Conservation (phyloP, 805 yeast genomes). For the Starmerella stellata region DNA sequence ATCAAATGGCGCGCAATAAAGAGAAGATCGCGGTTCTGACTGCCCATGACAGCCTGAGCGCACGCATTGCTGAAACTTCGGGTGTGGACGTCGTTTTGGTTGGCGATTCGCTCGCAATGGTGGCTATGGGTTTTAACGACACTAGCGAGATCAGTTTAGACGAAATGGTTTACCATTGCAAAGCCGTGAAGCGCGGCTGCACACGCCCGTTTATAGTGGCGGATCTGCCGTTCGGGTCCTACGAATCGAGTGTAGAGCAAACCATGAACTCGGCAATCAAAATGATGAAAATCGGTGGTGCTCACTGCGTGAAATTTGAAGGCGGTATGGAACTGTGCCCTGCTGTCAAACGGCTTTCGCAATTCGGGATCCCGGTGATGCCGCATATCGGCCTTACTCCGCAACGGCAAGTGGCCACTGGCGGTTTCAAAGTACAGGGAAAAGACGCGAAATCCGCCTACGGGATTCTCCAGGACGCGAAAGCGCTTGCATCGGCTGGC, state of each 20-base stretch:
- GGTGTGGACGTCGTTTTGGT: conserved; percentile 54
- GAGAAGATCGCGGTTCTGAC: conserved; percentile 47
- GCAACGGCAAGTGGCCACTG: conserved; percentile 55
- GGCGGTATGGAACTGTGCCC: conserved; percentile 46
- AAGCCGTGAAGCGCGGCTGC: conserved; percentile 60
- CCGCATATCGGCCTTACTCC: conserved; percentile 92
- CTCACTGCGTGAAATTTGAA: conserved; percentile 68
- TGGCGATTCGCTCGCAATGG: conserved; percentile 92
- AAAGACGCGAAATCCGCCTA: conserved; percentile 34
- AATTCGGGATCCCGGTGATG: conserved; percentile 69
- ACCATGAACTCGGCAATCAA: conserved; percentile 43
- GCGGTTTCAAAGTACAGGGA: conserved; percentile 86
- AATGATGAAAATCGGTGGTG: conserved; percentile 36
- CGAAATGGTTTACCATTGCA: conserved; percentile 55
- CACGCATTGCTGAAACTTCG: conserved; percentile 45
- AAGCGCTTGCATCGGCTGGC: conserved; percentile 55
- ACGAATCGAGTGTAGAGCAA: conserved; percentile 43
- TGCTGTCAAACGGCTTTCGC: conserved; percentile 38
- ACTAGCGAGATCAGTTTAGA: conserved; percentile 60
- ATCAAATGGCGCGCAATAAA: conserved; percentile 21
- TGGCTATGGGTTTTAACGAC: conserved; percentile 52
- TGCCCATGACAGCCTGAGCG: conserved; percentile 75
- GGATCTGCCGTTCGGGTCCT: conserved; percentile 80
- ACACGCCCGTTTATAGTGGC: conserved; percentile 50
- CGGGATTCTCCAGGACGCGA: conserved; percentile 46